Evolutionary conservation across 345 rosid species (phyloP).

Genomic region (Arabidopsis suecica): DNA sequence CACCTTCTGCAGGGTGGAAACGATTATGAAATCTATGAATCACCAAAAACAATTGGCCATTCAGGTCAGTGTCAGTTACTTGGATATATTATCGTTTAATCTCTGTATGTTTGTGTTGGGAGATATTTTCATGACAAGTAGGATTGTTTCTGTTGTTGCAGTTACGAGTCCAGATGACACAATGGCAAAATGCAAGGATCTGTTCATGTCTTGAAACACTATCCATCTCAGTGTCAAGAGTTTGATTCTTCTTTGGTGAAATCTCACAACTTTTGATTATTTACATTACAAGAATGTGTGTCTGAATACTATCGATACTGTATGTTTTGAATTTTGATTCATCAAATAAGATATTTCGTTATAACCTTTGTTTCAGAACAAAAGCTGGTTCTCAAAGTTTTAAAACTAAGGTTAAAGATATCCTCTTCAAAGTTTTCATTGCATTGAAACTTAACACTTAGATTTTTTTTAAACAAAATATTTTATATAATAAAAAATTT

Average conservation of each 20-base stretch:
- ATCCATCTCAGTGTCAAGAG: slow-evolving; percentile 17
- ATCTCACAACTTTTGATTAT: slow-evolving; percentile 33
- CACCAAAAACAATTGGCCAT: slow-evolving; percentile 84
- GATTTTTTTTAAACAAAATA: too few species aligned
- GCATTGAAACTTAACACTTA: too few species aligned
- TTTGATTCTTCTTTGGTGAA: slow-evolving; percentile 25
- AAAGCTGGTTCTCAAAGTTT: slow-evolving; percentile 2
- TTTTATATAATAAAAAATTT: too few species aligned
- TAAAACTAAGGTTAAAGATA: background rate
- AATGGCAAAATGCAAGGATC: slow-evolving; percentile 49
- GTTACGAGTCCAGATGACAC: slow-evolving; percentile 86
- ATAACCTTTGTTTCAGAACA: slow-evolving; percentile 18
- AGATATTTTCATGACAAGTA: slow-evolving; percentile 1
- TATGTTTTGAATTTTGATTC: slow-evolving; percentile 37
- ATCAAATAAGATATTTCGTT: slow-evolving; percentile 26
- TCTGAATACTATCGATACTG: background rate
- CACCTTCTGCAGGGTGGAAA: slow-evolving; percentile 81
- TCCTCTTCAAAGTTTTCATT: too few species aligned
- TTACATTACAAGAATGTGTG: slow-evolving; percentile 33
- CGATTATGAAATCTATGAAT: slow-evolving; percentile 86
- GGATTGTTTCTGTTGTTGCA: slow-evolving; percentile 49
- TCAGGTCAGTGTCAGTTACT: slow-evolving; percentile 76
- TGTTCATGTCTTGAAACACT: slow-evolving; percentile 45
- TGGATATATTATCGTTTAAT: background rate
- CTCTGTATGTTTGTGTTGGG: background rate